Conservation (phyloP, 306 rosid genomes). For the Neltuma alba region DNA sequence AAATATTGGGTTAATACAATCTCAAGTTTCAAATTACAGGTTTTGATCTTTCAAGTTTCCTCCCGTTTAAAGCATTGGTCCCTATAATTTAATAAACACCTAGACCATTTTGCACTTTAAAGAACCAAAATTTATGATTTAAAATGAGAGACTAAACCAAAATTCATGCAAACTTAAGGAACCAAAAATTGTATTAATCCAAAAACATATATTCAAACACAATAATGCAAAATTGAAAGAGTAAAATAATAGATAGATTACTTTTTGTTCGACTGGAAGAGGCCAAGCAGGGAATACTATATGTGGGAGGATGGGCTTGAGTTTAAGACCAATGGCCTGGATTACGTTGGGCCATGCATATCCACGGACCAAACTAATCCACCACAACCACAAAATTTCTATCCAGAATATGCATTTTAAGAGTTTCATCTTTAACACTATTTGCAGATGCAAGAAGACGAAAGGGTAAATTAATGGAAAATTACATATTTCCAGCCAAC, state of each 20-base stretch:
- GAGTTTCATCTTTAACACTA: slow-evolving; percentile 14
- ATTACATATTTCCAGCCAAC: slow-evolving; percentile 98
- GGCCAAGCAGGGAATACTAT: not conserved
- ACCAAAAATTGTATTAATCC: too few species aligned
- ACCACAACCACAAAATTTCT: not conserved
- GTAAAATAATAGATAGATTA: not conserved
- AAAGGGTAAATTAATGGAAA: slow-evolving; percentile 37
- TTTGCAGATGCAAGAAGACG: slow-evolving; percentile 13
- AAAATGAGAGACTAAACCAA: too few species aligned
- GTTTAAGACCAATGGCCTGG: not conserved
- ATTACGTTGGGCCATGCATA: not conserved
- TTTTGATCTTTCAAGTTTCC: too few species aligned
- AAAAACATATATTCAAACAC: not conserved
- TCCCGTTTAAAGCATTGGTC: too few species aligned
- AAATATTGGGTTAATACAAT: too few species aligned
- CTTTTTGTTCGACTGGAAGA: not conserved
- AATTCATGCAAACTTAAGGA: too few species aligned
- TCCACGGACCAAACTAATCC: not conserved
- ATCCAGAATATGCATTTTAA: not conserved
- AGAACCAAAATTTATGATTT: too few species aligned
- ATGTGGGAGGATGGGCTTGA: not conserved
- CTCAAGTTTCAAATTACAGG: too few species aligned
- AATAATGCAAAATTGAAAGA: not conserved
- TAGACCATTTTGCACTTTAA: too few species aligned
- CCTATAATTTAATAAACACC: too few species aligned